Evolutionary conservation across 257 asterid species (phyloP).

Genomic region (Gentiana macrophylla): DNA sequence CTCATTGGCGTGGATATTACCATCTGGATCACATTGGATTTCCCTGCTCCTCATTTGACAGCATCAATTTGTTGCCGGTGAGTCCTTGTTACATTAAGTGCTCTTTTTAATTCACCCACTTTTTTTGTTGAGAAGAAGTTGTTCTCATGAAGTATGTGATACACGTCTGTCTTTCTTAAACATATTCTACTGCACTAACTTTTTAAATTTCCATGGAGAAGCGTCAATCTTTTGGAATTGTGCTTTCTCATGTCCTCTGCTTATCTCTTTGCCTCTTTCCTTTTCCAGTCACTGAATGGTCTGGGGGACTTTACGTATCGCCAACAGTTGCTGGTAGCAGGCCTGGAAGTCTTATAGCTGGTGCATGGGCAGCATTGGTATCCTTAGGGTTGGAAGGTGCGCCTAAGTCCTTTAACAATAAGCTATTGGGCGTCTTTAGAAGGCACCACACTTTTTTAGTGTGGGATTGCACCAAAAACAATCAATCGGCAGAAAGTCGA

Average conservation of each 20-base stretch:
- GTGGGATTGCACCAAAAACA: too few species aligned
- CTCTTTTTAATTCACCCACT: neutral
- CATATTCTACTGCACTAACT: too few species aligned
- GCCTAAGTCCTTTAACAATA: constrained; percentile 5
- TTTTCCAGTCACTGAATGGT: constrained; percentile 87
- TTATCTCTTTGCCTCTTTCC: constrained; percentile 2
- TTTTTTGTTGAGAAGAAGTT: too few species aligned
- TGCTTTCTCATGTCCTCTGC: neutral
- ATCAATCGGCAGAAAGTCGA: too few species aligned
- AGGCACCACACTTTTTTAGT: too few species aligned
- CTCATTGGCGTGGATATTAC: constrained; percentile 7
- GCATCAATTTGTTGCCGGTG: constrained; percentile 99
- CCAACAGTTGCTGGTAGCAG: constrained; percentile 98
- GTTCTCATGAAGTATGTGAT: too few species aligned
- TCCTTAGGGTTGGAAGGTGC: constrained; percentile 90
- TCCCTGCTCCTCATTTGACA: constrained; percentile 24
- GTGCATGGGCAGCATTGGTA: constrained; percentile 99
- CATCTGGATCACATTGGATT: constrained; percentile 31
- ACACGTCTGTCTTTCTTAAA: too few species aligned
- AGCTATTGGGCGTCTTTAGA: neutral
- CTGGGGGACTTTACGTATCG: constrained; percentile 93
- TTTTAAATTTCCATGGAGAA: too few species aligned
- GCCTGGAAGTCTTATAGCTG: constrained; percentile 92
- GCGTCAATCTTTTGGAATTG: neutral
- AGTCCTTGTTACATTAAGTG: constrained; percentile 18